Evolutionary conservation across 441 rosid species (phyloP), one percentile per base, ranked within the genome.

Genomic region (Corymbia citriodora): DNA sequence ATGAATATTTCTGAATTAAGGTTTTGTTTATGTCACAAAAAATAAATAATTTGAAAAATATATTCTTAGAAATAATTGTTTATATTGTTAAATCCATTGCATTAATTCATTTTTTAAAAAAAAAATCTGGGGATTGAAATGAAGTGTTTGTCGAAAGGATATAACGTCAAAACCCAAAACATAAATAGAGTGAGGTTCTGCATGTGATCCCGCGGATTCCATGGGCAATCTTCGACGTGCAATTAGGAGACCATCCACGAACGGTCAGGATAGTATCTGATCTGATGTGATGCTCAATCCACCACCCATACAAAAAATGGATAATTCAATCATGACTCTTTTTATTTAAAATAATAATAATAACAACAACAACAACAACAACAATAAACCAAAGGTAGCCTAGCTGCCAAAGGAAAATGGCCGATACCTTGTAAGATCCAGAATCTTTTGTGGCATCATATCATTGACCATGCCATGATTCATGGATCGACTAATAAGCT

Each of bases 21-120:
- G 21, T 1, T 72, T 2, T 3, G 0, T 33, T 33, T 0, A 0
- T 19, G 36, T 6, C 1, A 3, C 2, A 1, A 0, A 40, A 19
- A 19, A 72, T 1, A 1, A 72, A 72, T 36, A 3, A 36, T 36
- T 36, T 36, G 25, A 19, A 36, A 36, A 18, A 17, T 31, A 31
- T 9, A 4, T 70, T 68, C 9, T 0, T 68, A 16, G 0, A 33
- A 17, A 33, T 2, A 0, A 4, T 70, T 0, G 1, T 17, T 33
- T 33, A 9, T 70, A 33, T 70, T 2, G 0, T 63, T 63, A 11
- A 14, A 6, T 6, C 16, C 11, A 16, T 74, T 52, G 7, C 85
- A 7, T 48, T 8, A 23, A 79, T 40, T 68, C 13, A 4, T 8
- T 16, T 16, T 7, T 45, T 10, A n/a, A n/a, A n/a, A n/a, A n/a